Percentiles rank a stretch among this genome's conserved stretches.
phyloP scores from a whole-genome alignment of 164 flowering plant species.

The Warburgia ugandensis region DNA sequence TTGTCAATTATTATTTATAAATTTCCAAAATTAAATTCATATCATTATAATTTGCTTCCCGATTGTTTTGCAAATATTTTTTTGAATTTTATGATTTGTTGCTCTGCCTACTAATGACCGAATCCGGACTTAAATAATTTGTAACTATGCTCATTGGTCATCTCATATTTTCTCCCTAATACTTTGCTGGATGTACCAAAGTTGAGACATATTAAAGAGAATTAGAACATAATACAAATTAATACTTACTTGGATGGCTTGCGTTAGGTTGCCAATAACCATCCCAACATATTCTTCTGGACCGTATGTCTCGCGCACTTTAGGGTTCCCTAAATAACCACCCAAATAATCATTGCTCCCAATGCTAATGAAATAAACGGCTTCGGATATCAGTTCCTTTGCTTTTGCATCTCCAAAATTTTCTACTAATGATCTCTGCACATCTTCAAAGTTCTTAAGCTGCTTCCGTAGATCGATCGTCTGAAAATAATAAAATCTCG shows the following conservation, averaged over 20 bases:
- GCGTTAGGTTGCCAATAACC: slow-evolving; percentile 52
- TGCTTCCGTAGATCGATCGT: slow-evolving; percentile 46
- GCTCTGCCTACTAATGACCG: too few species aligned
- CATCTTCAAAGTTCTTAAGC: slow-evolving; percentile 37
- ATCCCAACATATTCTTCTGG: slow-evolving; percentile 34
- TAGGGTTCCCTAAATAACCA: slow-evolving; percentile 39
- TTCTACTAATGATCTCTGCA: slow-evolving; percentile 20
- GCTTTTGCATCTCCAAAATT: slow-evolving; percentile 33
- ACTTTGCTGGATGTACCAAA: background rate
- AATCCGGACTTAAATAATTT: too few species aligned
- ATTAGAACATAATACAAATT: background rate
- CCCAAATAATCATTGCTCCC: slow-evolving; percentile 60
- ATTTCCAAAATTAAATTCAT: too few species aligned
- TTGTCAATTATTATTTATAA: too few species aligned
- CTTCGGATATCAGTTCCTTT: slow-evolving; percentile 31
- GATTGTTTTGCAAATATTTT: too few species aligned
- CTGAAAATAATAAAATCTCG: slow-evolving; percentile 16
- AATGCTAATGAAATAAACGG: slow-evolving; percentile 50
- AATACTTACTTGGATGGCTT: slow-evolving; percentile 34
- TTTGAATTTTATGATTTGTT: too few species aligned
- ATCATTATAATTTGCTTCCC: too few species aligned
- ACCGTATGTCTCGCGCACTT: slow-evolving; percentile 22
- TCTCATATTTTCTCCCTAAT: too few species aligned
- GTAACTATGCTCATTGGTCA: too few species aligned
- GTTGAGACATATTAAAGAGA: background rate